Evolutionary conservation across 1,284 basidiomycete species (phyloP).

Genomic region (Neolentinus lepideus): DNA sequence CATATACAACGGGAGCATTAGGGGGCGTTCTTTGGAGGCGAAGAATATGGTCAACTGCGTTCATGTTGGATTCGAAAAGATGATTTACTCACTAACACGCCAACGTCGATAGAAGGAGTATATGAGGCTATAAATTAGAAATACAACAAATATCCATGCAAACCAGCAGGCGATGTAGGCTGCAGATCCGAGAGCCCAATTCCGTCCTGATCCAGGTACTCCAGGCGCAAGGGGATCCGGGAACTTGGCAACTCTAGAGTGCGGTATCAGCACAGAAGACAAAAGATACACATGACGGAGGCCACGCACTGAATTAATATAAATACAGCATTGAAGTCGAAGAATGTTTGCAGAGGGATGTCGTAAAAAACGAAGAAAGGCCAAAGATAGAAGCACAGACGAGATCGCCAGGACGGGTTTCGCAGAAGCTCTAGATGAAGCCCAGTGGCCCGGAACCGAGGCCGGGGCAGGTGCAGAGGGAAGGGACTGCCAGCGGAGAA

Average conservation of each 20-base stretch:
- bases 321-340: slow-evolving; percentile 78
- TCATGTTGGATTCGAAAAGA: background rate
- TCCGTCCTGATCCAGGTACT: slow-evolving; percentile 59
- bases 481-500: slow-evolving; percentile 29
- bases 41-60: slow-evolving; percentile 4
- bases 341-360: slow-evolving; percentile 67
- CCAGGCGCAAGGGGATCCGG: slow-evolving; percentile 62
- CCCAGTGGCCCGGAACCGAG: slow-evolving; percentile 55
- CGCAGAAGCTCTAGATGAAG: slow-evolving; percentile 60
- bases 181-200: slow-evolving; percentile 72
- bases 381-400: slow-evolving; percentile 58
- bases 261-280: background rate
- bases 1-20: slow-evolving; percentile 75
- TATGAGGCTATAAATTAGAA: slow-evolving; percentile 71
- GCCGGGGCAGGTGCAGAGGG: slow-evolving; percentile 31
- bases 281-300: background rate
- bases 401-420: slow-evolving; percentile 47
- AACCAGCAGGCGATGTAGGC: slow-evolving; percentile 76
- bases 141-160: slow-evolving; percentile 69
- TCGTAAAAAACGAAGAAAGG: slow-evolving; percentile 64
- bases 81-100: slow-evolving; percentile 65
- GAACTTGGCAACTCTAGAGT: slow-evolving; percentile 52
- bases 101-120: slow-evolving; percentile 77
- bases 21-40: slow-evolving; percentile 55
- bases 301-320: slow-evolving; percentile 70